Evolutionary conservation across 1,284 basidiomycete species (phyloP).

Genomic region (Pseudozyma tsukubaensis): DNA sequence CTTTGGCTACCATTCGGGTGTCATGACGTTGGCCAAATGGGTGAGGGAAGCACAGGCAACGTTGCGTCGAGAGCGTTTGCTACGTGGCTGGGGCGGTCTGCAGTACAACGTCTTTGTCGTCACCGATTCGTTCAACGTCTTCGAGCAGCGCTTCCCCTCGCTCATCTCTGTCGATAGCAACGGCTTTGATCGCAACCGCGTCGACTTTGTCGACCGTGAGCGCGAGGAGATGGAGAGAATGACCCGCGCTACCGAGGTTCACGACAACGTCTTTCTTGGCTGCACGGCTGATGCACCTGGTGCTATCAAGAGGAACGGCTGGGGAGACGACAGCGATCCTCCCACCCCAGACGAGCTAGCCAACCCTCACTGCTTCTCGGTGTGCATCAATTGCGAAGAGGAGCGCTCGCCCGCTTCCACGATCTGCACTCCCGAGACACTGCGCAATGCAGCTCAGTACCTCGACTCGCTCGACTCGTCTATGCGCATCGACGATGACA

Average conservation of each 20-base stretch:
- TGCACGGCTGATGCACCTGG: constrained; percentile 54
- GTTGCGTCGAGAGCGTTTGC: constrained; percentile 70
- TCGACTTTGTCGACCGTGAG: constrained; percentile 75
- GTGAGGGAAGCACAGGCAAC: constrained; percentile 61
- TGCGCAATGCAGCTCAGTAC: constrained; percentile 73
- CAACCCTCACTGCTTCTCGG: constrained; percentile 78
- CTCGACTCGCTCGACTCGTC: constrained; percentile 75
- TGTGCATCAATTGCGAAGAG: constrained; percentile 88
- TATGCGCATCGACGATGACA: constrained; percentile 70
- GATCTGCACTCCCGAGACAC: constrained; percentile 61
- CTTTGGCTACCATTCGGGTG: constrained; percentile 57
- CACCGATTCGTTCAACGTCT: constrained; percentile 74
- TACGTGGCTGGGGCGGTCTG: constrained; percentile 74
- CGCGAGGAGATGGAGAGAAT: constrained; percentile 89
- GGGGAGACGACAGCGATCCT: constrained; percentile 34
- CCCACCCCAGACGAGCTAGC: constrained; percentile 69
- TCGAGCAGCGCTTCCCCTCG: constrained; percentile 72
- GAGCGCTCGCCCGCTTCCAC: constrained; percentile 70
- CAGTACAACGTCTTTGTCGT: constrained; percentile 89
- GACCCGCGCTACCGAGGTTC: constrained; percentile 84
- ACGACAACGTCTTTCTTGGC: constrained; percentile 72
- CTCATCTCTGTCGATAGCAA: constrained; percentile 72
- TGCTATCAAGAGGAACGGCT: constrained; percentile 12
- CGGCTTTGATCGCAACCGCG: constrained; percentile 70
- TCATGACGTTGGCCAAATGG: constrained; percentile 53